Evolutionary conservation across 1,139 yeast species (phyloP), one percentile per base, ranked within the genome.

Genomic region (Meyerozyma guilliermondii): DNA sequence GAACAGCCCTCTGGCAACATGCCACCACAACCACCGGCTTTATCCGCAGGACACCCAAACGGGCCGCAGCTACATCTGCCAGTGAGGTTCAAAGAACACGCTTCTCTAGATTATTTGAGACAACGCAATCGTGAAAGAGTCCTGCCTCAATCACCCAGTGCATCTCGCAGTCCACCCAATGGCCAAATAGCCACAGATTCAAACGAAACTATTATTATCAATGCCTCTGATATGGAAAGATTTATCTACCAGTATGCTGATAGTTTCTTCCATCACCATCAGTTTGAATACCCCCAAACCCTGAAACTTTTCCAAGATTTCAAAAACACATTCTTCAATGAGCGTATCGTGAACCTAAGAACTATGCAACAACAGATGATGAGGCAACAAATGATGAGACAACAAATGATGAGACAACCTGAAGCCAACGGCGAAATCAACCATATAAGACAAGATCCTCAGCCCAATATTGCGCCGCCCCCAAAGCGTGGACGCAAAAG

Each of bases 221-320:
- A 59, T 40, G 68, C 74, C 3, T 54, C 63, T 7, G 80, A 74
- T 47, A 71, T 76, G 42, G 80, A 76, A 50, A 57, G 72, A 40
- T 73, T 76, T 42, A 64, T 76, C 35, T 73, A 68, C 50, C 65
- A 71, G 55, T 71, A 71, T 58, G 79, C 77, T 3, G 80, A 74
- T 49, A 53, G 66, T 28, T 76, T 75, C 48, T 76, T 76, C 55
- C 66, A 61, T 41, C 69, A 69, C 40, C 68, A 69, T 52, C 71
- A 68, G 44, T 63, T 56, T 46, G 74, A 71, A 35, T 78, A 75
- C 48, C 75, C 76, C 1, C 74, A 75, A 51, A 74, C 81, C 3
- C 62, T 67, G 38, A 71, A 71, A 50, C 53, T 74, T 3, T 77
- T 76, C 50, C 79, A 76, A 42, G 72, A 69, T 40, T 75, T 78